Evolutionary conservation across 129 eudicot genomes (phyloP).

Genomic region (Cynara cardunculus): DNA sequence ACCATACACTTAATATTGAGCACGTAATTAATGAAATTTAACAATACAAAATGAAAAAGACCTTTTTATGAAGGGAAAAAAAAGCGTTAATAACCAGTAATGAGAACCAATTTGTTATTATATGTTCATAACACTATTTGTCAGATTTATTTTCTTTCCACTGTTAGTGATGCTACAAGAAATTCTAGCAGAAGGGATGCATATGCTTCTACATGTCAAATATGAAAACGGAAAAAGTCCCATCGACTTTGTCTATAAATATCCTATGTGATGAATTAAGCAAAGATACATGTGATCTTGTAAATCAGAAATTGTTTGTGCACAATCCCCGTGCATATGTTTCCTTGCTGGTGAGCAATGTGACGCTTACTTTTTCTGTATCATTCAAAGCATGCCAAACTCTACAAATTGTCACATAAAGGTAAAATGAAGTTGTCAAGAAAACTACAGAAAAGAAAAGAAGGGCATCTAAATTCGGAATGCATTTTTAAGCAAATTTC

Average conservation of each 20-base stretch:
- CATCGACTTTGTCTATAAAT: not conserved
- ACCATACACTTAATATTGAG: not conserved
- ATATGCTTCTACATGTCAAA: conserved; percentile 1
- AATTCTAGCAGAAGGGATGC: conserved; percentile 14
- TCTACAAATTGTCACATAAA: too few relatives aligned
- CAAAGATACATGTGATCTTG: not conserved
- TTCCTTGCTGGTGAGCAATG: not conserved
- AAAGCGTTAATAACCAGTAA: too few relatives aligned
- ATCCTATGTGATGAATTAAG: not conserved
- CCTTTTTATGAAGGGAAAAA: not conserved
- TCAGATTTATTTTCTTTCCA: not conserved
- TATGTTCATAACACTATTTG: not conserved
- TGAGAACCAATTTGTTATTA: not conserved
- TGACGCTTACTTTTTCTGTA: too few relatives aligned
- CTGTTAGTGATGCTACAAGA: conserved; percentile 10
- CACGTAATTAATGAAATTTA: too few relatives aligned
- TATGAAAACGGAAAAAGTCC: not conserved
- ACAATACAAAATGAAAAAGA: not conserved
- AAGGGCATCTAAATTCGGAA: too few relatives aligned
- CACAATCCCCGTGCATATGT: not conserved
- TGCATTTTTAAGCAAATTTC: too few relatives aligned
- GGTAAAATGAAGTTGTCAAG: too few relatives aligned
- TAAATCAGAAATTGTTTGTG: not conserved
- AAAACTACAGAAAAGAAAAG: too few relatives aligned
- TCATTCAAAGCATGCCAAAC: too few relatives aligned